Evolutionary conservation across 495 filamentous ascomycete species (phyloP).

Genomic region (Evernia prunastri): DNA sequence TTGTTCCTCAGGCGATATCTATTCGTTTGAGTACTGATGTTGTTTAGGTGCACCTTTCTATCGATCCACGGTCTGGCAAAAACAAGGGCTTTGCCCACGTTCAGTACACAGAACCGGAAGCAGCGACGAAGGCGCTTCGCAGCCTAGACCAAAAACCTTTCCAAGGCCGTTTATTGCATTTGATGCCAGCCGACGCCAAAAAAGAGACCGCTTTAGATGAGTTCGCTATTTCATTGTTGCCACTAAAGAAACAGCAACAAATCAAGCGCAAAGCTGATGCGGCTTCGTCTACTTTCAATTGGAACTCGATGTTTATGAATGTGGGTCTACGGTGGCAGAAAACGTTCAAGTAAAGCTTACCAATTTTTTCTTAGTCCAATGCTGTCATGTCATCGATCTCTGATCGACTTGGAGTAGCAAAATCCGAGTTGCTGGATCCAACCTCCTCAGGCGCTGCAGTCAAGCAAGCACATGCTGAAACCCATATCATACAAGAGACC

Average conservation of each 20-base stretch:
- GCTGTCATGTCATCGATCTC: conserved; percentile 89
- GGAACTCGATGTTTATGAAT: conserved; percentile 98
- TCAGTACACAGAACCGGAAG: conserved; percentile 60
- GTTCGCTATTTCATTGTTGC: conserved; percentile 76
- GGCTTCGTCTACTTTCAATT: conserved; percentile 73
- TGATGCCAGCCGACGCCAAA: conserved; percentile 74
- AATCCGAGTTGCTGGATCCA: conserved; percentile 85
- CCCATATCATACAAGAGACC: conserved; percentile 91
- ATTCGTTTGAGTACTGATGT: conserved; percentile 35
- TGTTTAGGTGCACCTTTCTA: conserved; percentile 71
- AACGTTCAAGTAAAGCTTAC: conserved; percentile 20
- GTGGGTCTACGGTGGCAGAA: conserved; percentile 42
- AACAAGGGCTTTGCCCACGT: conserved; percentile 89
- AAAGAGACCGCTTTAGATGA: conserved; percentile 78
- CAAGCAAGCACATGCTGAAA: conserved; percentile 95
- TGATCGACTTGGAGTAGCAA: conserved; percentile 76
- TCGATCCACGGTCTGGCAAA: conserved; percentile 54
- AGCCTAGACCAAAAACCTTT: conserved; percentile 73
- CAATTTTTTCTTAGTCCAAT: conserved; percentile 52
- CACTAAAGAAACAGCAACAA: conserved; percentile 87
- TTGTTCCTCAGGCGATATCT: conserved; percentile 27
- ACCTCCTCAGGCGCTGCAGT: conserved; percentile 89
- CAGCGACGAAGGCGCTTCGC: conserved; percentile 71
- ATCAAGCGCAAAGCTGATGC: conserved; percentile 77
- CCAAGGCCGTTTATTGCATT: conserved; percentile 85